Evolutionary conservation across 768 basidiomycete genomes (phyloP), one percentile per base, ranked within the genome.

Genomic region (Termitomyces sp.): DNA sequence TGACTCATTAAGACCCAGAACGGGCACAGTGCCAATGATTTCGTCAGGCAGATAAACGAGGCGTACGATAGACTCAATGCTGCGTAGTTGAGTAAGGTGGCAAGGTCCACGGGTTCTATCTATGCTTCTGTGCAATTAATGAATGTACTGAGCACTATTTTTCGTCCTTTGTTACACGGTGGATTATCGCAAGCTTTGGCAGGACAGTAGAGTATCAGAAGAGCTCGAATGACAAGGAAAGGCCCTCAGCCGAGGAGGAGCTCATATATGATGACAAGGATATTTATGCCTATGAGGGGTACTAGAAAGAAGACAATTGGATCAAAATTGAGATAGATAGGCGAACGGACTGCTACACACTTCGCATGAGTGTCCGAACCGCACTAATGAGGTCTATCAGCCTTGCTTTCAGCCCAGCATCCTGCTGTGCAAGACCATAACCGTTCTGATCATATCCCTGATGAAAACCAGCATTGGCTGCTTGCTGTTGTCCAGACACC

Each of bases 281-380:
- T 81, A 74, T 98, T 98, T 52, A 91, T 68, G 38, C 80, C 86
- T 70, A 98, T 98, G 47, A 98, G 78, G 40, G 95, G 95, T 81
- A 98, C 95, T 98, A 61, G 23, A 66, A 65, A 33, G 53, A 51
- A 57, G 38, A 48, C 55, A 59, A 56, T 16, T 26, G 52, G 50
- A 48, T 47, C 16, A 28, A 47, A 5, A 57, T 12, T 75, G 51
- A 56, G 13, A 55, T 57, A 55, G 57, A 48, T 50, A 54, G 59
- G 40, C 40, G 55, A 32, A 32, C 18, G 28, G 30, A 18, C n/a
- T n/a, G 53, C 9, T 44, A 86, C 95, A 79, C 71, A 99, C 96
- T 94, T 73, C 96, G 86, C 92, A 98, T 93, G 67, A 99, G 80
- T 49, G 96, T 98, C 75, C 96, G 82, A 61, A 98, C 94, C 40